Evolutionary conservation across 805 yeast genomes (phyloP), one percentile per base, ranked within the genome.

Genomic region (Alloascoidea hylecoeti): DNA sequence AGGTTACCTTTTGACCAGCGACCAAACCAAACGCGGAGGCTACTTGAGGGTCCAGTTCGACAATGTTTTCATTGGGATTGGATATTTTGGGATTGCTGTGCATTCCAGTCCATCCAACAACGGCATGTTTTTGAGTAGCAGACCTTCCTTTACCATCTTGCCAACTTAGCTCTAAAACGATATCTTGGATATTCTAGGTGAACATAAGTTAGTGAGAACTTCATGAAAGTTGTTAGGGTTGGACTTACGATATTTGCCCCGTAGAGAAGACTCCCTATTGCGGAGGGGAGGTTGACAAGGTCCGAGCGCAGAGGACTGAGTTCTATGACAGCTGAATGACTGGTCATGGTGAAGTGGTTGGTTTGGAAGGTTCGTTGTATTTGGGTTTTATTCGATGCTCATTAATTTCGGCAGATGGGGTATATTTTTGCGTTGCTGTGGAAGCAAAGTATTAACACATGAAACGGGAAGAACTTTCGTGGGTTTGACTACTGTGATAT

Each of bases 61-160:
- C 37, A 2, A 54, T 42, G 18, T 45, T 43, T 2, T 45, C 42
- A 23, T 52, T 55, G 0, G 57, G 1, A 50, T 40, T 35, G 36
- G 34, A n/a, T 17, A 37, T 39, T 17, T 41, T 40, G 9, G 32
- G 40, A 13, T 52, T 42, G 12, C 60, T 46, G 3, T 66, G 52
- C 63, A 70, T 59, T 2, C 86, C 86, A 12, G 78, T 63, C 86
- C 86, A 78, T 3, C 85, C 86, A 15, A 72, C 65, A 44, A 64
- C 76, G 3, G 49, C 58, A 15, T 38, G 42, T 16, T 38, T 39
- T 17, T 41, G 40, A 4, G 42, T 41, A 15, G 39, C 36, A 5
- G 32, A 18, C n/a, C 36, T 35, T 16, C 42, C 42, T 18, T n/a
- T 40, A 32, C 39, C 47, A 40, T 48, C 60, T 18, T 36, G 47